These are phyloP conservation scores for Hyparrhenia diplandra DNA, from an alignment of 176 grass and related monocot genomes.

Conservation along the genomic window DNA sequence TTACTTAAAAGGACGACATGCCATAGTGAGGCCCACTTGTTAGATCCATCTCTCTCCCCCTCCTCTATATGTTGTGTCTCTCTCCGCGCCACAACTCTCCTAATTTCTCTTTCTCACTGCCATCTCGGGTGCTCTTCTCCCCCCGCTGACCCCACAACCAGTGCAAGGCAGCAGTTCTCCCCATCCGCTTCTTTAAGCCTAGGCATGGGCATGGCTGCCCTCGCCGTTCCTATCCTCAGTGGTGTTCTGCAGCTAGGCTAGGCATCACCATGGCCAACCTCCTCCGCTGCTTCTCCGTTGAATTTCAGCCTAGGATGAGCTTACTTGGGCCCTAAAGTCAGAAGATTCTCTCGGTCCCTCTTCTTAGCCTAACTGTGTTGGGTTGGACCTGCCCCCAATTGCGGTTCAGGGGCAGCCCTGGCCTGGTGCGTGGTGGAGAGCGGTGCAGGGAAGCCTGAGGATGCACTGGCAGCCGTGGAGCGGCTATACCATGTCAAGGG, in stretches of 20 bases:
- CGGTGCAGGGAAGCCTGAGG: not conserved
- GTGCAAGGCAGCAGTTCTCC: not conserved
- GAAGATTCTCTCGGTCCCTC: not conserved
- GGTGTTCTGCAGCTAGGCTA: not conserved
- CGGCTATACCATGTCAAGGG: not conserved
- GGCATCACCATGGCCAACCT: not conserved
- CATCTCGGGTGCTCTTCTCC: not conserved
- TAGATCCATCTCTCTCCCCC: too few relatives aligned
- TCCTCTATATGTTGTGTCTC: too few relatives aligned
- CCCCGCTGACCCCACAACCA: not conserved
- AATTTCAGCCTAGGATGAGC: not conserved
- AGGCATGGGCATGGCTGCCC: not conserved
- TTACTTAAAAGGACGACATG: not conserved
- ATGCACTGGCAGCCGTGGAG: not conserved
- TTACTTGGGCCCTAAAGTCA: not conserved
- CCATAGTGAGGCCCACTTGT: not conserved
- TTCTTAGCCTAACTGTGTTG: not conserved
- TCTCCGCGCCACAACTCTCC: too few relatives aligned
- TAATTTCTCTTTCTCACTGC: too few relatives aligned
- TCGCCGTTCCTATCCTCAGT: not conserved
- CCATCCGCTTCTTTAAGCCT: not conserved
- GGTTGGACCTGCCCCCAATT: not conserved
- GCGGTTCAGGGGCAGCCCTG: not conserved
- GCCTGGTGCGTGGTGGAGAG: not conserved
- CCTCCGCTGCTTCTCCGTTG: not conserved